phyloP scores from a whole-genome alignment of 306 rosid species.

The Alnus rubra region DNA sequence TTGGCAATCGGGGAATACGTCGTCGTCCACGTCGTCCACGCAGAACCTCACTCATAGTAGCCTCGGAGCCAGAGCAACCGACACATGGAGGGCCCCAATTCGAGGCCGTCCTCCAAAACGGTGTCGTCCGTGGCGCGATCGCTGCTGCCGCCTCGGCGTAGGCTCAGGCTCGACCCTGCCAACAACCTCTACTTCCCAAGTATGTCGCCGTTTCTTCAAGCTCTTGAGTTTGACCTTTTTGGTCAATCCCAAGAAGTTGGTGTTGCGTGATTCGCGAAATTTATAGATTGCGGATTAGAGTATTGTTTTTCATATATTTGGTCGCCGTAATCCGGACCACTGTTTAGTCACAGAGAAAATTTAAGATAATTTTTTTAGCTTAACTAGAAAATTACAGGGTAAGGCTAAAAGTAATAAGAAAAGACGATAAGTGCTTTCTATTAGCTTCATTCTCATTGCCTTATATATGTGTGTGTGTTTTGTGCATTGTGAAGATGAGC shows the following conservation, averaged over 20 bases:
- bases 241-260: not conserved
- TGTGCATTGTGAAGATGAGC: constrained; percentile 62
- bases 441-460: not conserved
- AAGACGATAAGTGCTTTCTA: not conserved
- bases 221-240: constrained; percentile 11
- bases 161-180: constrained; percentile 86
- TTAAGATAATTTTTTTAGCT: not conserved
- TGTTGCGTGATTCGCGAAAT: not conserved
- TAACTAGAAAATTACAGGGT: not conserved
- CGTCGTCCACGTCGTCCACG: constrained; percentile 45
- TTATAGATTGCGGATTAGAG: not conserved
- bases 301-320: not conserved
- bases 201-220: constrained; percentile 32
- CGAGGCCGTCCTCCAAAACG: constrained; percentile 53
- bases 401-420: not conserved
- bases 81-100: constrained; percentile 24
- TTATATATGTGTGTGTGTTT: not conserved
- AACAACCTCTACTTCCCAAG: constrained; percentile 75
- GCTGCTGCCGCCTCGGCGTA: constrained; percentile 79
- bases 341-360: too few species aligned
- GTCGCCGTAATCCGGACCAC: too few species aligned
- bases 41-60: constrained; percentile 38
- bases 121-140: constrained; percentile 90
- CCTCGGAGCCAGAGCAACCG: constrained; percentile 31
- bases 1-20: constrained; percentile 72